Evolutionary conservation across 2,329 filamentous ascomycete genomes (phyloP).

Genomic region (Pseudogymnoascus destructans): DNA sequence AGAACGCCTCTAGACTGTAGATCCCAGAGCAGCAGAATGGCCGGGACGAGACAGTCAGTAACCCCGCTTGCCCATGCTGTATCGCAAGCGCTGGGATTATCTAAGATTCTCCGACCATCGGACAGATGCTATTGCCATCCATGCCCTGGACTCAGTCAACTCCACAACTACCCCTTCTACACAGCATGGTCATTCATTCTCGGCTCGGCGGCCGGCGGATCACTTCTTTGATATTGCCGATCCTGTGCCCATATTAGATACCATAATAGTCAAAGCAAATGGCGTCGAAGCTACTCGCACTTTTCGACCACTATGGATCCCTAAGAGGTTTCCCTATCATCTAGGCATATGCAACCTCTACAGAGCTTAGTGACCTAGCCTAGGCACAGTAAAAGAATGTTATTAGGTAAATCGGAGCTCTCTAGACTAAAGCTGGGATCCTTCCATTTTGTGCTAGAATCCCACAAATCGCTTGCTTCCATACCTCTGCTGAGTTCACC

Average conservation of each 20-base stretch:
- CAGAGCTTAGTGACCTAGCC: too few relatives aligned
- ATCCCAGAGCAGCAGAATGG: background rate
- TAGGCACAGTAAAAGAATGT: too few relatives aligned
- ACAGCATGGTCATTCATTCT: background rate
- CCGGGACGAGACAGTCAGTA: background rate
- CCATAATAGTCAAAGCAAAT: background rate
- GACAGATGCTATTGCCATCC: background rate
- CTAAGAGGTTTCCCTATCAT: background rate
- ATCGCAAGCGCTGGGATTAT: background rate
- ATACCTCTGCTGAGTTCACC: too few relatives aligned
- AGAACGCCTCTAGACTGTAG: background rate
- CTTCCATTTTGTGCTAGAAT: too few relatives aligned
- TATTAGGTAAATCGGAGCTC: too few relatives aligned
- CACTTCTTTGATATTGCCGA: background rate
- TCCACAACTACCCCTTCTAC: conserved; percentile 16
- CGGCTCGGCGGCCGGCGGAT: background rate
- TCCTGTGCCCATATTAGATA: background rate
- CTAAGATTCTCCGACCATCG: background rate
- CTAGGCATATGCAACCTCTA: too few relatives aligned
- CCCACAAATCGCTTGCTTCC: too few relatives aligned
- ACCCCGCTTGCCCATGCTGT: background rate
- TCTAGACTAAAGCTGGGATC: too few relatives aligned
- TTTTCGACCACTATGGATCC: background rate
- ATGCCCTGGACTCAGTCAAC: conserved; percentile 24
- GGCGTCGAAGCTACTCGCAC: background rate